Evolutionary conservation across 208 protist species (phyloP), one percentile per base, ranked within the genome.

Genomic region (Leishmania lainsoni): DNA sequence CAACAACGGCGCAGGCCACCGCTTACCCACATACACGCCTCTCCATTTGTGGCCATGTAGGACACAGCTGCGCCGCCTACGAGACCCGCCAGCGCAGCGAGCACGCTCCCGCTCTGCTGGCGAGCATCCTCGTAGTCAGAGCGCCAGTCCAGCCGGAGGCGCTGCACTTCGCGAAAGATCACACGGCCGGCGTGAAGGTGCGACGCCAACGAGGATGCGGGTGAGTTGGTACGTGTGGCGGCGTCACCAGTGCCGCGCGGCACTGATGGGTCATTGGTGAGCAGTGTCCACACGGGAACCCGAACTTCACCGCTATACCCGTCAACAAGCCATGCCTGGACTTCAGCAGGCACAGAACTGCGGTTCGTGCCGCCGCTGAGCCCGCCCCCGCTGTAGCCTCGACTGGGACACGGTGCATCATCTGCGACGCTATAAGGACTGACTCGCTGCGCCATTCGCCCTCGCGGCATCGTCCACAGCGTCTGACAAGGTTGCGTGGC

Each of bases 1-100:
- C 12, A 17, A 48, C 51, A 51, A 29, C 75, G 80, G n/a, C 76
- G 75, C 77, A 85, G 52, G 17, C 81, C 81, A 32, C 81, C 81
- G 58, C 77, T 85, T 20, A 85, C 81, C 81, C 76, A 85, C 63
- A 81, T 0, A 35, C 81, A 85, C n/a, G 52, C 72, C 35, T 35
- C 22, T 0, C 77, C 76, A 48, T 76, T 39, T 3, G 51, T 22
- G 2, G 77, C 61, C 5, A 26, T 17, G 72, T 81, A 85, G 10
- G 77, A 72, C 20, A 85, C 72, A 48, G 73, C 35, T 63, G 77
- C 81, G 3, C 81, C 42, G 73, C 81, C 81, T 26, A 85, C 17
- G 16, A 78, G n/a, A 10, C 81, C 81, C 5, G 72, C 72, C 39
- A 85, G 26, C 49, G 76, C 48, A 12, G 74, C 49, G 32, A 63